Base-by-base conservation (phyloP, 2,329 filamentous ascomycete genomes). In the Diaporthe sp. region DNA sequence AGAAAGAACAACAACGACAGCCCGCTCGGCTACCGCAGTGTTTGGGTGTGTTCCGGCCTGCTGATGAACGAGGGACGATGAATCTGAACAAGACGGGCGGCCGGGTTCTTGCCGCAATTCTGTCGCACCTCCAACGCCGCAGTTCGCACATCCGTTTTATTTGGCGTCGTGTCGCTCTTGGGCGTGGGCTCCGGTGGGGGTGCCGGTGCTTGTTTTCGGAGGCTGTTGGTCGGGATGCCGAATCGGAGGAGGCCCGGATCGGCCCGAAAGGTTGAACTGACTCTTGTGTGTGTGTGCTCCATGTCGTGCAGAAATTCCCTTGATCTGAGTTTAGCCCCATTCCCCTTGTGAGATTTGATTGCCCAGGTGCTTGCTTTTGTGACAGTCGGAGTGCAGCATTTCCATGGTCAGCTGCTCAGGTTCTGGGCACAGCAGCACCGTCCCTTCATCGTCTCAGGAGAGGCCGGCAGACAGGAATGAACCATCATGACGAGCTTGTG, bases 251-350 rank as follows among this genome's bases (percentile, higher is more conserved):
- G 49, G 46, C 28, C 44, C 62, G 46, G 65, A 53, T 53, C 46
- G 65, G 46, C 46, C 65, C 65, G 65, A 28, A 53, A 39, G 31
- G 49, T 53, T 53, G 34, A 39, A 53, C 22, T 68, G 46, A 25
- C 25, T 53, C 28, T 37, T 53, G 44, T 31, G 58, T 10, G 8
- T 22, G 46, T 49, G 44, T 49, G 42, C 61, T n/a, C 28, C 42
- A 19, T 15, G 28, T 65, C 28, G 17, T 46, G 28, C 62, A 25
- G 44, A 39, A 37, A 37, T 31, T 25, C 65, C 22, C 13, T n/a
- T 4, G 34, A 31, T 67, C 28, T 37, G 28, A 34, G 19, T n/a
- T 49, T 19, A 22, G 9, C 28, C 42, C 61, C 42, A 19, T 19
- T 19, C 3, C 4, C 22, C 13, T 53, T 39, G 8, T 53, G 9